Evolutionary conservation across 1,139 yeast genomes (phyloP).

Genomic region (Pneumocystis carinii): DNA sequence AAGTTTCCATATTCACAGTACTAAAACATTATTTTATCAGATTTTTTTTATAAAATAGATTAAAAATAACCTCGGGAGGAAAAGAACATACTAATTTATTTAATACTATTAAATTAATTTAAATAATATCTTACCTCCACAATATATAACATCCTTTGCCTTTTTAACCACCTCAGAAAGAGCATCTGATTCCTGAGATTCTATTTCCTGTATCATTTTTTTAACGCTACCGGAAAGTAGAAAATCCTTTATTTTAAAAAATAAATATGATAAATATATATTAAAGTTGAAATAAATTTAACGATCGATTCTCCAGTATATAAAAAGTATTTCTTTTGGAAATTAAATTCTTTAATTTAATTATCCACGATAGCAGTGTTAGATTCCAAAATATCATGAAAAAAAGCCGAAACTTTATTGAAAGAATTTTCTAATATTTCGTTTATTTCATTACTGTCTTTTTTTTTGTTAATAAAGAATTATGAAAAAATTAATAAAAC

Average conservation of each 20-base stretch:
- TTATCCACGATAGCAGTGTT: not conserved
- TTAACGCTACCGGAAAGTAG: not conserved
- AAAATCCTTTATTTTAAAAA: not conserved
- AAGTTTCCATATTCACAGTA: conserved; percentile 86
- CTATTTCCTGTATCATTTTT: not conserved
- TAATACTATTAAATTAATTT: not conserved
- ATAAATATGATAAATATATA: not conserved
- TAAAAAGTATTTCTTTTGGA: not conserved
- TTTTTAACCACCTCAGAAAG: not conserved
- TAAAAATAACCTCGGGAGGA: conserved; percentile 1
- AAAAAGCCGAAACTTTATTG: not conserved
- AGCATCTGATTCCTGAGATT: not conserved
- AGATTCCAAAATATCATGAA: not conserved
- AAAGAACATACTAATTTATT: conserved; percentile 1
- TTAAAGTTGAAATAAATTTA: not conserved
- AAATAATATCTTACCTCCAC: not conserved
- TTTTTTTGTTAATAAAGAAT: not conserved
- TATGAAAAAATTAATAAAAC: not conserved
- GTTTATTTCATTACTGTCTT: not conserved
- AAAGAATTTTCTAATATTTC: not conserved
- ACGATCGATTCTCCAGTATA: not conserved
- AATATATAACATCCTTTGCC: not conserved
- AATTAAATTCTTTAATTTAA: not conserved
- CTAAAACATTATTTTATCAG: conserved; percentile 12
- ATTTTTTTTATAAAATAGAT: not conserved